Conservation (phyloP, 2,329 filamentous ascomycete species). For the Mycosphaerella sp. region DNA sequence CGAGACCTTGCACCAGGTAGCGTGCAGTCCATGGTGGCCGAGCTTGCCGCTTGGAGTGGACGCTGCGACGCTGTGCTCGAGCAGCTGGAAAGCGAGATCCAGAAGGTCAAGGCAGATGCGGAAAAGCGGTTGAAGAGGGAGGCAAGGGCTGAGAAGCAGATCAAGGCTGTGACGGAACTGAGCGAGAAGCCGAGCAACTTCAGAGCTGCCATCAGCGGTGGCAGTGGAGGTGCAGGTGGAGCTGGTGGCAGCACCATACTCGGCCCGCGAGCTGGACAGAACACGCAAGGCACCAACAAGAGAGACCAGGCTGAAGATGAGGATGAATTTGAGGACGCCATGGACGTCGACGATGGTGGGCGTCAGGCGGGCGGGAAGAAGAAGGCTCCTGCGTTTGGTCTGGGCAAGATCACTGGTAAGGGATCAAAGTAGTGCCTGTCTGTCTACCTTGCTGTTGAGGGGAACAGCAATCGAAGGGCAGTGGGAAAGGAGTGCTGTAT, state of each 20-base stretch:
- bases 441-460: too few relatives aligned
- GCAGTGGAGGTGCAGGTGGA: neutral
- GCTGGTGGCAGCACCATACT: slow-evolving; percentile 1
- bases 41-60: slow-evolving; percentile 68
- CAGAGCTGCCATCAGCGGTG: slow-evolving; percentile 5
- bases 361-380: slow-evolving; percentile 13
- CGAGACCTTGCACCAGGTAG: slow-evolving; percentile 75
- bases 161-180: slow-evolving; percentile 31
- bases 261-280: slow-evolving; percentile 10
- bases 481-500: too few relatives aligned
- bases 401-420: slow-evolving; percentile 7
- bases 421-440: slow-evolving; percentile 5
- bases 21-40: slow-evolving; percentile 60
- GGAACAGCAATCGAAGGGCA: too few relatives aligned
- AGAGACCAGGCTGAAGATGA: slow-evolving; percentile 24
- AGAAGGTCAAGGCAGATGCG: slow-evolving; percentile 51
- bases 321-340: slow-evolving; percentile 31
- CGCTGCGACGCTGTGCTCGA: slow-evolving; percentile 68
- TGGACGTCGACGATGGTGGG: slow-evolving; percentile 31
- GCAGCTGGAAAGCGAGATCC: slow-evolving; percentile 71
- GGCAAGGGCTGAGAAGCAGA: slow-evolving; percentile 38
- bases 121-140: slow-evolving; percentile 39
- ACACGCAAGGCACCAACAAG: slow-evolving; percentile 15
- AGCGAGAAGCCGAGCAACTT: slow-evolving; percentile 17
- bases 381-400: slow-evolving; percentile 10